Evolutionary conservation across 176 grass and related monocot species (phyloP).

Genomic region (Bothriochloa decipiens): DNA sequence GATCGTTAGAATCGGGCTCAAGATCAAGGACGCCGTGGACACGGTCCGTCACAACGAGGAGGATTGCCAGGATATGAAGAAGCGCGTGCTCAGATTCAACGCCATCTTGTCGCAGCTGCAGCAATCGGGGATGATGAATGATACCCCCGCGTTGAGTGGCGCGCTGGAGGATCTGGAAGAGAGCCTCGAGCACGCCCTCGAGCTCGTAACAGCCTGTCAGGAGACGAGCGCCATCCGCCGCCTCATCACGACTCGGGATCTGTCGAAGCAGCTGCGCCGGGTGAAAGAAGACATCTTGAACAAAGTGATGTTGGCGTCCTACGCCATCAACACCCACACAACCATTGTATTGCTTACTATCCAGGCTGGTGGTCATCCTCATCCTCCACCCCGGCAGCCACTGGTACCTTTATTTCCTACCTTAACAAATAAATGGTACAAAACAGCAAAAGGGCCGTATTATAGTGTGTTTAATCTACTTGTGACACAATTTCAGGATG

Average conservation of each 20-base stretch:
- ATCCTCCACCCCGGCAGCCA: neutral
- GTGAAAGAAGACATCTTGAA: too few relatives aligned
- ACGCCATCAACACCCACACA: too few relatives aligned
- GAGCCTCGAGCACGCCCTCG: neutral
- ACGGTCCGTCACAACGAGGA: neutral
- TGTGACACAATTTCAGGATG: neutral
- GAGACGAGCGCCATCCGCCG: too few relatives aligned
- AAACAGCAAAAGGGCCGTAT: too few relatives aligned
- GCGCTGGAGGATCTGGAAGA: neutral
- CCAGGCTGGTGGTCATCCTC: neutral
- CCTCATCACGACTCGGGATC: too few relatives aligned
- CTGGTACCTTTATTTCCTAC: neutral
- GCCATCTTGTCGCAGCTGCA: neutral
- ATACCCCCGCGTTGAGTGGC: neutral
- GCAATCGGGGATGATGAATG: neutral
- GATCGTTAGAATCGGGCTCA: neutral
- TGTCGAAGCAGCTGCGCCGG: too few relatives aligned
- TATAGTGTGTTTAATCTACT: too few relatives aligned
- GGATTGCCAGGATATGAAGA: neutral
- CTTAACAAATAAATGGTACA: too few relatives aligned
- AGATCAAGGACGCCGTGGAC: conserved; percentile 3
- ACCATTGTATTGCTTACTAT: neutral
- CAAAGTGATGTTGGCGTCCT: too few relatives aligned
- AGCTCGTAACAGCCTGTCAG: neutral
- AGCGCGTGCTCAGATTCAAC: neutral